Conservation (phyloP, 2,329 filamentous ascomycete genomes). For the Trichophyton schoenleinii region DNA sequence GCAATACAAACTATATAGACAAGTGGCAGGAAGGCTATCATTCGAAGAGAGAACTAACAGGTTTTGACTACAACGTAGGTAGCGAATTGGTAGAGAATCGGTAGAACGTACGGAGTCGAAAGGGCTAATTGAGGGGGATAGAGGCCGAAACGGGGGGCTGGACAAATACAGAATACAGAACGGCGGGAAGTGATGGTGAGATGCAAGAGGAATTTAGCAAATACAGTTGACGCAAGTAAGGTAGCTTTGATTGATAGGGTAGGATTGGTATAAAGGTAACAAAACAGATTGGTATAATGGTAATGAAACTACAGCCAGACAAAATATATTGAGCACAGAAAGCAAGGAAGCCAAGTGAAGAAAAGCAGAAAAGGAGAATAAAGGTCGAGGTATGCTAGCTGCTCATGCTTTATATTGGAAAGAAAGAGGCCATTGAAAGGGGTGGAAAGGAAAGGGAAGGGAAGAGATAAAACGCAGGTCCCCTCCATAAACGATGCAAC, state of each 20-base stretch:
- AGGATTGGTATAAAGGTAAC: not conserved
- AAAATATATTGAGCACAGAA: not conserved
- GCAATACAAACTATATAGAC: not conserved
- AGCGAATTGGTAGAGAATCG: not conserved
- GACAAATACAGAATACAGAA: not conserved
- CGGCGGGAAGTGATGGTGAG: not conserved
- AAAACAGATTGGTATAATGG: constrained; percentile 7
- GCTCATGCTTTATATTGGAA: not conserved
- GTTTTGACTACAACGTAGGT: not conserved
- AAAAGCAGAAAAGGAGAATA: not conserved
- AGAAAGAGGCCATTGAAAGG: not conserved
- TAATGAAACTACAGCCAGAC: constrained; percentile 5
- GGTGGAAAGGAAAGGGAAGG: not conserved
- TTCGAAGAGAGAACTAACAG: not conserved
- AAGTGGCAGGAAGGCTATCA: not conserved
- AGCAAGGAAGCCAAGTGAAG: not conserved
- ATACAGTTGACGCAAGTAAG: not conserved
- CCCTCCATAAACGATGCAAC: constrained; percentile 1
- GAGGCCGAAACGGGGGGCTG: not conserved
- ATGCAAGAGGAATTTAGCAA: not conserved
- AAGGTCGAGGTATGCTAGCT: constrained; percentile 1
- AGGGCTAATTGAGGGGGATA: not conserved
- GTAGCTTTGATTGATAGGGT: not conserved
- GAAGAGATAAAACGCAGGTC: not conserved
- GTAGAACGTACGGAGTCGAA: not conserved